Conservation (phyloP, 2,329 filamentous ascomycete genomes). For the Xylaria digitata region DNA sequence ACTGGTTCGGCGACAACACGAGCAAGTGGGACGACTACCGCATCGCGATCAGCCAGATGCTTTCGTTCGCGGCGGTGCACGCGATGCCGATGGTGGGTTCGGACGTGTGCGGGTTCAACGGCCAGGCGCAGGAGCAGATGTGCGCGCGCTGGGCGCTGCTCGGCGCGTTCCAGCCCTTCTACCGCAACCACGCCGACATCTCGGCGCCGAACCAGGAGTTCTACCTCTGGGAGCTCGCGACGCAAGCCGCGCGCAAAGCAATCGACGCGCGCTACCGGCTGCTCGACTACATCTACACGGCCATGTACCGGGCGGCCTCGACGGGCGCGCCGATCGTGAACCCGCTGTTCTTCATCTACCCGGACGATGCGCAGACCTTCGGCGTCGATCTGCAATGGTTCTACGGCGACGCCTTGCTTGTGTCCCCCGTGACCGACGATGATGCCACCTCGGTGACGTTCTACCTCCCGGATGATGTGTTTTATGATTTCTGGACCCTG, state of each 20-base stretch:
- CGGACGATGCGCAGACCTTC: slow-evolving; percentile 58
- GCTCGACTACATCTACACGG: slow-evolving; percentile 86
- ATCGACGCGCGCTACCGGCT: slow-evolving; percentile 80
- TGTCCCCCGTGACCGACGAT: slow-evolving; percentile 61
- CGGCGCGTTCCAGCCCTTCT: slow-evolving; percentile 76
- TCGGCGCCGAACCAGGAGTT: slow-evolving; percentile 62
- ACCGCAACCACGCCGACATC: slow-evolving; percentile 72
- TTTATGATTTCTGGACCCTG: slow-evolving; percentile 59
- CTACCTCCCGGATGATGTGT: slow-evolving; percentile 63
- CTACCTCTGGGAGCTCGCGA: slow-evolving; percentile 74
- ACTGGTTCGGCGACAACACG: slow-evolving; percentile 59
- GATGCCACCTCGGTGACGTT: slow-evolving; percentile 57
- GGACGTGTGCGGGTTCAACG: slow-evolving; percentile 74
- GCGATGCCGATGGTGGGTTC: slow-evolving; percentile 66
- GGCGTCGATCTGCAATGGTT: slow-evolving; percentile 63
- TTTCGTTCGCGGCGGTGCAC: slow-evolving; percentile 63
- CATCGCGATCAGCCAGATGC: slow-evolving; percentile 59
- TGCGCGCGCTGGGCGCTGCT: slow-evolving; percentile 76
- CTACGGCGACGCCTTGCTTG: slow-evolving; percentile 60
- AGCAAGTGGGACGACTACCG: slow-evolving; percentile 62
- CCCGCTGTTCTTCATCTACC: slow-evolving; percentile 80
- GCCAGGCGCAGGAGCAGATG: slow-evolving; percentile 68
- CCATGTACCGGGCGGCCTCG: slow-evolving; percentile 67
- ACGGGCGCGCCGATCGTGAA: slow-evolving; percentile 74
- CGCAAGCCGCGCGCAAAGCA: slow-evolving; percentile 72